Percentiles rank a stretch among this genome's conserved stretches.
Evolutionary conservation across 148 eudicot genomes (phyloP).

Genomic region (Linanthus parryae): DNA sequence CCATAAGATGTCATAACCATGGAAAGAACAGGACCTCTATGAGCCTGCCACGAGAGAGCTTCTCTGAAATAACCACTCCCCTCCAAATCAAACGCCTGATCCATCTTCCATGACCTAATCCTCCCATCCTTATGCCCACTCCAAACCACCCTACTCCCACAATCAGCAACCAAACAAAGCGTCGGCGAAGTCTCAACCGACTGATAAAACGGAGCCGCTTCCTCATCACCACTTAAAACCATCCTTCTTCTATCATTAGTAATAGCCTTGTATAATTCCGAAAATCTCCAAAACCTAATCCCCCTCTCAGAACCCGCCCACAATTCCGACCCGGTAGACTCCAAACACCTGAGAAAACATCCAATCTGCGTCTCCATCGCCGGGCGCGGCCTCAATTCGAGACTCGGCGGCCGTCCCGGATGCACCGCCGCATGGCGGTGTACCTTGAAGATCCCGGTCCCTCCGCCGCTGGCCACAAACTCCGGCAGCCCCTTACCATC

Average conservation of each 20-base stretch:
- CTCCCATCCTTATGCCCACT: slow-evolving; percentile 83
- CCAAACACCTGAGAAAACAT: slow-evolving; percentile 37
- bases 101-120: slow-evolving; percentile 85
- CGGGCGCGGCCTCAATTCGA: slow-evolving; percentile 82
- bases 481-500: slow-evolving; percentile 43
- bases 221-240: slow-evolving; percentile 44
- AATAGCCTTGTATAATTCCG: slow-evolving; percentile 32
- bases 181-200: slow-evolving; percentile 41
- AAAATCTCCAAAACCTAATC: slow-evolving; percentile 57
- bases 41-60: slow-evolving; percentile 87
- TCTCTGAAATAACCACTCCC: slow-evolving; percentile 43
- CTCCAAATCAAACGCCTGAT: slow-evolving; percentile 16
- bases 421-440: slow-evolving; percentile 50
- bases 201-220: slow-evolving; percentile 43
- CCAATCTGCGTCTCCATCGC: slow-evolving; percentile 66
- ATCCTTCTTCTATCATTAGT: slow-evolving; percentile 18
- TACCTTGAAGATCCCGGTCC: slow-evolving; percentile 40
- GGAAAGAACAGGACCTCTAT: slow-evolving; percentile 63
- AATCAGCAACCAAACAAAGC: slow-evolving; percentile 54
- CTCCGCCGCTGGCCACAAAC: slow-evolving; percentile 47
- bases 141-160: slow-evolving; percentile 62
- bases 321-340: slow-evolving; percentile 34
- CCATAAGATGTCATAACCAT: slow-evolving; percentile 71
- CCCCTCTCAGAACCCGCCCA: slow-evolving; percentile 82
- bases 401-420: slow-evolving; percentile 62